phyloP scores from a whole-genome alignment of 176 grass and related monocot genomes.

The Melocanna baccifera region DNA sequence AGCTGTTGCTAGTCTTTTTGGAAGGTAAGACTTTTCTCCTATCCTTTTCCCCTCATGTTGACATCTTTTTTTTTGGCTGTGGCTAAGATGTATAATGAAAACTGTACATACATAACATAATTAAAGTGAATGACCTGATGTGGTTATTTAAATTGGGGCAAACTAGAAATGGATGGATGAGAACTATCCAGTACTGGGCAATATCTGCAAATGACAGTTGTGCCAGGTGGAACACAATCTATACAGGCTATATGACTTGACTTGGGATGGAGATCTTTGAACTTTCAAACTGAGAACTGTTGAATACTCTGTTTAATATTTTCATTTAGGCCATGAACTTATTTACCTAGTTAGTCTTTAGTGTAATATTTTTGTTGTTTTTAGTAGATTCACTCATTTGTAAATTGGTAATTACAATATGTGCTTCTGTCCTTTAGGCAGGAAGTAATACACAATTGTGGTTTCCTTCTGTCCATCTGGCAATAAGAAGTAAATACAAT shows the following conservation, averaged over 20 bases:
- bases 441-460: not conserved
- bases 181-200: not conserved
- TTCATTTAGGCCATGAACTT: not conserved
- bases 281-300: not conserved
- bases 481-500: not conserved
- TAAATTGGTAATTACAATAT: not conserved
- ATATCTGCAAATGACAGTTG: not conserved
- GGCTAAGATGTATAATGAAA: not conserved
- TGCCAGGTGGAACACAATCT: not conserved
- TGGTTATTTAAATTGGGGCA: not conserved
- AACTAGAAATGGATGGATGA: not conserved
- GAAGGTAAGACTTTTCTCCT: conserved; percentile 40
- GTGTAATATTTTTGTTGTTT: not conserved
- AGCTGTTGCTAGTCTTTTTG: conserved; percentile 76
- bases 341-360: not conserved
- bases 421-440: not conserved
- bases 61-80: not conserved
- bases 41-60: not conserved
- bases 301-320: not conserved
- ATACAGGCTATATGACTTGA: not conserved
- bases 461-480: not conserved
- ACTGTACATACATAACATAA: not conserved
- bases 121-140: not conserved
- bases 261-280: not conserved
- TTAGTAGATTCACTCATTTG: not conserved